Evolutionary conservation across 164 flowering plant genomes (phyloP), one percentile per base, ranked within the genome.

Genomic region (Stephania japonica): DNA sequence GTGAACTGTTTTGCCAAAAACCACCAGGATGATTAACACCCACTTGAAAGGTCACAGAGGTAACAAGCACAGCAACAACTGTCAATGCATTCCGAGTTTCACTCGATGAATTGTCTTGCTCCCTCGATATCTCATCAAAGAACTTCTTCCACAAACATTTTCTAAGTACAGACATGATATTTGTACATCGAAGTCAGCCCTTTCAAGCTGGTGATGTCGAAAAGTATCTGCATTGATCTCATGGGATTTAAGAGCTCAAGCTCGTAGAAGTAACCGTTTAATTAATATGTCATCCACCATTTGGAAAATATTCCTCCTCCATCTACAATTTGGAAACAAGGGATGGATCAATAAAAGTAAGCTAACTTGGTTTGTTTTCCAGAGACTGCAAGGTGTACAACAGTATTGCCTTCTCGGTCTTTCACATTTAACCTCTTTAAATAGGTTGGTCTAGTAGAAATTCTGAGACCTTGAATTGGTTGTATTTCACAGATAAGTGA

Each of bases 361-460:
- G 3, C 19, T 26, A 70, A 70, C 74, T 67, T 21, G 19, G 23
- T n/a, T 59, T 72, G 71, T 23, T 66, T 59, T 59, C 21, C 19
- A 5, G 64, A 16, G 5, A 24, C n/a, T 71, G 67, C 74, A 13
- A 71, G 25, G 25, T 65, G 66, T 67, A 66, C 65, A 7, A 71
- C 44, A 19, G 53, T 76, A 43, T 76, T 66, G 24, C 78, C 78
- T 27, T 76, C 67, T 23, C 61, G 65, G 42, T 76, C 75, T 59
- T 59, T 59, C 6, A 24, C 67, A n/a, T 72, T 23, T 25, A 50
- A 26, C 59, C 21, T 59, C 64, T 5, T 59, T 24, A 59, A 14
- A n/a, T 59, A 5, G 67, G 14, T n/a, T 66, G 67, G 13, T 63
- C 62, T 19, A 65, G 1, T 43, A 77, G n/a, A 16, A 73, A 10